Base-by-base conservation (phyloP, 1,284 basidiomycete species). In the Coniferiporia weirii region DNA sequence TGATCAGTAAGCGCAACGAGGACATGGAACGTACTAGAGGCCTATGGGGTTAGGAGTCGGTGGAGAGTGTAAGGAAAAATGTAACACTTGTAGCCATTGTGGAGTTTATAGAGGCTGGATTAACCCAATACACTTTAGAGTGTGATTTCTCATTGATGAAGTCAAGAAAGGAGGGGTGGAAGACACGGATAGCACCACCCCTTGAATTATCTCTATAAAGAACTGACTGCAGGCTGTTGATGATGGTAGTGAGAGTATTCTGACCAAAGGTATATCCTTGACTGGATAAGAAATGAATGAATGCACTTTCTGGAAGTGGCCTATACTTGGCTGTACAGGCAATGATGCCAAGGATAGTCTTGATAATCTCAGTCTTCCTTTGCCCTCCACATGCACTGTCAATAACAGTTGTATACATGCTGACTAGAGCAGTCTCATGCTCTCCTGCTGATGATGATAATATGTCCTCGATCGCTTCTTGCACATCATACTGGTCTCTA, bases 81-180 rank as follows among this genome's bases (percentile, higher is more conserved):
- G n/a, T n/a, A n/a, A n/a, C n/a, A n/a, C 66, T 59, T 2, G 58
- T 35, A 1, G 69, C 63, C 12, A 49, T 19, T 3, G 3, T 12
- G 6, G 48, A 49, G 17, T 67, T 63, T 8, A 61, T 57, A 4
- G 32, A 34, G 1, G 15, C 15, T 2, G 44, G 54, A 13, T 66
- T 62, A 32, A 72, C 66, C 17, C 64, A 54, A 52, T 69, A 74
- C 1, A 2, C 6, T 2, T 4, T 5, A 10, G 49, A 49, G 47
- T 20, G 47, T 19, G 17, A 49, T 19, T 49, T 10, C 19, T 49
- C 27, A 4, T 35, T 45, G 8, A 64, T 35, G 34, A 64, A 64
- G 50, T 64, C 64, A 32, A 55, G 45, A 40, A 61, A 64, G 17
- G 64, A 64, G 0, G 57, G 32, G 12, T 64, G 64, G 10, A 34